Evolutionary conservation across 345 rosid genomes (phyloP), one percentile per base, ranked within the genome.

Genomic region (Conringia planisiliqua): DNA sequence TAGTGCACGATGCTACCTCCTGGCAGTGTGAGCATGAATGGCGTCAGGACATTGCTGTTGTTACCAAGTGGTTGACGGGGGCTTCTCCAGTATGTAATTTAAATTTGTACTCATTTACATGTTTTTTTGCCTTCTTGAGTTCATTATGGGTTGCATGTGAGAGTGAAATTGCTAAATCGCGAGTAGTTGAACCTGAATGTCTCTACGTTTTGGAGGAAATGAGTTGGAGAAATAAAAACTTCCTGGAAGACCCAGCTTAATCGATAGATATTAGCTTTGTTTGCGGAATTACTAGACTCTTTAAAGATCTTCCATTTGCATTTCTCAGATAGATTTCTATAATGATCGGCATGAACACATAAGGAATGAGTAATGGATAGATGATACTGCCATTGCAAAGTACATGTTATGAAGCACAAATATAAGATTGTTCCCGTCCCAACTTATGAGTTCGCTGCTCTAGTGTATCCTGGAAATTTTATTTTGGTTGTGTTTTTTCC

Each of bases 21-120:
- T 95, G 98, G 99, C 98, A 85, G 75, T 86, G 90, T 52, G 99
- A 95, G 83, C 91, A 92, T 84, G 96, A 95, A 76, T 95, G 99
- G 99, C 92, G 94, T 44, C 99, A 95, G 84, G 99, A 92, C 78
- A 88, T 92, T 74, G 97, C 98, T 46, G 99, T 95, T 77, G 92
- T 86, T 71, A 95, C 98, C 2, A 95, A 92, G 87, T 95, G 98
- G 99, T 78, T 95, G 68, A 67, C 98, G 2, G 97, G 98, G 62
- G 94, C 83, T 51, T 92, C 99, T 83, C 97, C 96, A 20, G 99
- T 95, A 84, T 32, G 85, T 70, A 36, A n/a, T 79, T 67, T 66
- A 30, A 27, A 55, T 8, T 69, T 76, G 32, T 7, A 67, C 74
- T 36, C 52, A 22, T 27, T 62, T 66, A 17, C 47, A n/a, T 58